Conservation (phyloP, 345 rosid genomes). For the Melaleuca quinquenervia region DNA sequence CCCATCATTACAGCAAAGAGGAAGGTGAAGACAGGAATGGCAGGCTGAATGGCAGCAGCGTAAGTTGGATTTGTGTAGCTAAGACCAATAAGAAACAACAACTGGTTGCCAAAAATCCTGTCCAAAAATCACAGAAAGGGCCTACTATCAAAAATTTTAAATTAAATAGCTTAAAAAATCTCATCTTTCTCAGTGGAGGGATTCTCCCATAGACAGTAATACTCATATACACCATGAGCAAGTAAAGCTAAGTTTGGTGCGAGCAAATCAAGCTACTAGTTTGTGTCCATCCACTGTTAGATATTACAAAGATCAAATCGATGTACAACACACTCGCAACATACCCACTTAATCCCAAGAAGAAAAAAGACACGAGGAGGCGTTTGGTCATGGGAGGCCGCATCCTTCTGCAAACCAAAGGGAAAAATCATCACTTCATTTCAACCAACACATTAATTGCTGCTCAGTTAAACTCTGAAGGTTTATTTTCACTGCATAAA, state of each 20-base stretch:
- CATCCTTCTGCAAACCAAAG: constrained; percentile 45
- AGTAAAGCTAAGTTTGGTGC: background rate
- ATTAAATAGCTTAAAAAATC: background rate
- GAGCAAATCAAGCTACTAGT: background rate
- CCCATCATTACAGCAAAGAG: constrained; percentile 87
- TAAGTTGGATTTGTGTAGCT: constrained; percentile 94
- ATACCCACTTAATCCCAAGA: constrained; percentile 90
- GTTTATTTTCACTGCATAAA: background rate
- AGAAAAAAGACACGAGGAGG: constrained; percentile 63
- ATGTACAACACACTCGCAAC: background rate
- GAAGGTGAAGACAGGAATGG: constrained; percentile 96
- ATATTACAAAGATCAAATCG: background rate
- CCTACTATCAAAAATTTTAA: background rate
- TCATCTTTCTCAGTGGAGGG: background rate
- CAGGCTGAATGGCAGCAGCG: constrained; percentile 97
- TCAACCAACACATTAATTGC: background rate
- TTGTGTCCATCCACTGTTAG: background rate
- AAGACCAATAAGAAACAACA: constrained; percentile 89
- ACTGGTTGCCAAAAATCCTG: constrained; percentile 98
- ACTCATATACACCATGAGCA: background rate
- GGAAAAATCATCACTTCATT: background rate
- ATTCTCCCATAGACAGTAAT: background rate
- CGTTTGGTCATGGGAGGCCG: constrained; percentile 66
- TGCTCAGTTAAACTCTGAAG: background rate
- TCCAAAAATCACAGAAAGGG: constrained; percentile 3